Evolutionary conservation across 2,329 filamentous ascomycete genomes (phyloP).

Genomic region (Pseudomassariella vexata): DNA sequence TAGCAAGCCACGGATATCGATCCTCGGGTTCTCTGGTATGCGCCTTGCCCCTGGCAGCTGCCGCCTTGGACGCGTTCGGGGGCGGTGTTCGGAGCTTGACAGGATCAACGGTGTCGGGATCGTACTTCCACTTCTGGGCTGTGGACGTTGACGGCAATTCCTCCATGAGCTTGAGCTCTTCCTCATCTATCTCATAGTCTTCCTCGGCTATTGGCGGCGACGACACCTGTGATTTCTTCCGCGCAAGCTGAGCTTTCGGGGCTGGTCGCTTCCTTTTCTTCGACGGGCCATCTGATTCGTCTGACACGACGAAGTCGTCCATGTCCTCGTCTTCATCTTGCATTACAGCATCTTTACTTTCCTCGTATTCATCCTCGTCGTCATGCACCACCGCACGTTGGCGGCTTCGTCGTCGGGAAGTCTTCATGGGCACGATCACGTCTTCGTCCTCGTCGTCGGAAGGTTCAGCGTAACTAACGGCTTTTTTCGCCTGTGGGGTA

Average conservation of each 20-base stretch:
- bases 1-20: constrained; percentile 85
- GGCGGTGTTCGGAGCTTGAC: constrained; percentile 15
- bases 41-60: constrained; percentile 58
- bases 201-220: constrained; percentile 31
- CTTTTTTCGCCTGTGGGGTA: constrained; percentile 40
- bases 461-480: constrained; percentile 78
- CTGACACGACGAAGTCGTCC: constrained; percentile 81
- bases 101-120: constrained; percentile 40
- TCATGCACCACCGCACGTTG: constrained; percentile 57
- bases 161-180: constrained; percentile 50
- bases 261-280: constrained; percentile 71
- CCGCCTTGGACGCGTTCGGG: constrained; percentile 17
- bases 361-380: constrained; percentile 63
- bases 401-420: constrained; percentile 33
- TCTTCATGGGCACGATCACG: constrained; percentile 48
- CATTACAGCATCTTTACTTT: constrained; percentile 52
- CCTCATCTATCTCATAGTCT: constrained; percentile 38
- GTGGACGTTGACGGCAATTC: constrained; percentile 61
- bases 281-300: constrained; percentile 72
- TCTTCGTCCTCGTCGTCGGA: constrained; percentile 75
- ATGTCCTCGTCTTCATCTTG: constrained; percentile 68
- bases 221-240: constrained; percentile 58
- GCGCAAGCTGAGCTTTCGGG: constrained; percentile 41
- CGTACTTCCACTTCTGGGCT: constrained; percentile 73
- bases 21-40: constrained; percentile 78